Conservation (phyloP, 345 rosid genomes). For the Passiflora organensis region DNA sequence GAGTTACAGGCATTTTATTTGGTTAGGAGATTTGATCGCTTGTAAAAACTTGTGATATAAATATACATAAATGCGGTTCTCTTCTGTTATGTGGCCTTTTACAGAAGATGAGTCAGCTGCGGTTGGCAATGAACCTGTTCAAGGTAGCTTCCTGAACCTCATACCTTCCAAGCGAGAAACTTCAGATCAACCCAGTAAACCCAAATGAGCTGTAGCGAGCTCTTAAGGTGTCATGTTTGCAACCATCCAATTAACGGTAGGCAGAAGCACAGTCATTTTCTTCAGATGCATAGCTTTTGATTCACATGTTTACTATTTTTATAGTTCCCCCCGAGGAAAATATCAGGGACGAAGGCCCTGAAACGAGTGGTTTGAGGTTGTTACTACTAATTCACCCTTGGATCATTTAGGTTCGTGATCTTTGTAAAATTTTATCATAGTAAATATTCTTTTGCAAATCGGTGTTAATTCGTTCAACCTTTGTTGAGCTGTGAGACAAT, state of each 20-base stretch:
- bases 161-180: slow-evolving; percentile 62
- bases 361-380: slow-evolving; percentile 29
- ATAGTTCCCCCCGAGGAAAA: slow-evolving; percentile 9
- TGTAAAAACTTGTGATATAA: neutral
- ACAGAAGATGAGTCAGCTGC: slow-evolving; percentile 75
- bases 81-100: slow-evolving; percentile 4
- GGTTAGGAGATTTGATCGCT: neutral
- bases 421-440: slow-evolving; percentile 31
- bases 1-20: neutral
- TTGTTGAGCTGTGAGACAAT: slow-evolving; percentile 9
- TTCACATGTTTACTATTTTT: slow-evolving; percentile 11
- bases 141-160: slow-evolving; percentile 82
- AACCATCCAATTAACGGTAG: slow-evolving; percentile 3
- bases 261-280: slow-evolving; percentile 7
- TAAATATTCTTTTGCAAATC: slow-evolving; percentile 36
- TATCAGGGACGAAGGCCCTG: slow-evolving; percentile 24
- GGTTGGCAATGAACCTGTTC: slow-evolving; percentile 40
- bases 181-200: slow-evolving; percentile 46
- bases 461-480: slow-evolving; percentile 15
- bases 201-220: slow-evolving; percentile 28
- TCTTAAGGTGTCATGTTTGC: slow-evolving; percentile 4
- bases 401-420: slow-evolving; percentile 22
- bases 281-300: slow-evolving; percentile 22
- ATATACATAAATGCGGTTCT: neutral
- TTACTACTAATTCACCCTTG: slow-evolving; percentile 25